Conservation (phyloP, 345 rosid genomes). For the Chamaenerion angustifolium region DNA sequence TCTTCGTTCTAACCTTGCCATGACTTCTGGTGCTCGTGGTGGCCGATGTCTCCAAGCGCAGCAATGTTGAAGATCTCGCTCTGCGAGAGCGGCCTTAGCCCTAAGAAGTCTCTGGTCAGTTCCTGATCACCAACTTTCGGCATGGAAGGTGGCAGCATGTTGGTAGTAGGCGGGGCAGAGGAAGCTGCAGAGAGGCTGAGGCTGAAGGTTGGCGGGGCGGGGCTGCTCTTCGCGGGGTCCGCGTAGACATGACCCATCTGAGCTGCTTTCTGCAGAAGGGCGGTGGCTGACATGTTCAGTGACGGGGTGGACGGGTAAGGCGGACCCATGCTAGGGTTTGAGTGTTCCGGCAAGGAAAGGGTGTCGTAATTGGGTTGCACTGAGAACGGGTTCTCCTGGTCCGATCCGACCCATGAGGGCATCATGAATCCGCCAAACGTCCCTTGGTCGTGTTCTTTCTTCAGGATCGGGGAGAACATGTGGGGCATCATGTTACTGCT, state of each 20-base stretch:
- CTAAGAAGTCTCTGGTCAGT: constrained; percentile 83
- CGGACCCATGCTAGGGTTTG: constrained; percentile 43
- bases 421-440: constrained; percentile 1
- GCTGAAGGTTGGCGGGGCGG: constrained; percentile 13
- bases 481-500: no score
- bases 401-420: constrained; percentile 4
- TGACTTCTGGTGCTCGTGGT: constrained; percentile 21
- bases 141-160: no score
- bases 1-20: constrained; percentile 43
- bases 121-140: constrained; percentile 25
- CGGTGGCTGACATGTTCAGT: constrained; percentile 80
- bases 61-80: constrained; percentile 57
- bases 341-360: background rate
- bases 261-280: constrained; percentile 78
- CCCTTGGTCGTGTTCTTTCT: constrained; percentile 4
- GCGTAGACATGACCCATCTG: constrained; percentile 50
- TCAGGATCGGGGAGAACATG: background rate
- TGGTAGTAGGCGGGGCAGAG: constrained; percentile 7
- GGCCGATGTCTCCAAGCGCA: constrained; percentile 38
- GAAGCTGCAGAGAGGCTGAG: constrained; percentile 42
- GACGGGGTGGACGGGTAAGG: constrained; percentile 16
- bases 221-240: constrained; percentile 20
- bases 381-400: constrained; percentile 1
- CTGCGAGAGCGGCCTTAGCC: constrained; percentile 56
- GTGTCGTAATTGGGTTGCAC: constrained; percentile 1